Evolutionary conservation across 192 early-diverging fungal species (phyloP), one percentile per base, ranked within the genome.

Genomic region (Haplosporangium gracile): DNA sequence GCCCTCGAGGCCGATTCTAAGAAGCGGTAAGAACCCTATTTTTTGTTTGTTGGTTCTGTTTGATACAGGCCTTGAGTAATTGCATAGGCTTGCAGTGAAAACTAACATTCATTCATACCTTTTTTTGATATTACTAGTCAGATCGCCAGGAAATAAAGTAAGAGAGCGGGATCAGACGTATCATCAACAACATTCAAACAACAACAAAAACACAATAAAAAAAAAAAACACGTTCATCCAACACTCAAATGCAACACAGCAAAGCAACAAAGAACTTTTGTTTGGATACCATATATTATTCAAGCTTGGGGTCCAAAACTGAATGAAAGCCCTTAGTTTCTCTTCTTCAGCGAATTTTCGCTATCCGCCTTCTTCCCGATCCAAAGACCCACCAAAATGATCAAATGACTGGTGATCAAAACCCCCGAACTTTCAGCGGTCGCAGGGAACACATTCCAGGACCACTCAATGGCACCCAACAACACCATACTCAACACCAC

Each of bases 361-460:
- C 38, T 53, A 40, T 2, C 8, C 0, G 40, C 0, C n/a, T 26
- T 71, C 42, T 72, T 82, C 18, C 89, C 85, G 4, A 77, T 49
- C 85, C 85, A 89, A 39, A 89, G 86, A 36, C 79, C 82, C 38
- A 45, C 65, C 69, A 89, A 75, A 22, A 89, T 78, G 7, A 82
- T 42, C 26, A 81, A 24, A 75, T 89, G 89, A 20, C 79, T 75
- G 10, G 47, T 47, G 11, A 85, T 60, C 38, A 89, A 38, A 18
- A 82, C 74, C 4, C 65, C 68, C n/a, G 89, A 89, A 55, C 82
- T 88, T 72, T 84, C 39, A 11, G 43, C 68, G 15, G 96, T 96
- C 0, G 96, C 92, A n/a, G 97, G 97, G 75, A 94, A 98, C 29
- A 96, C 92, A 85, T 98, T 98, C 97, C 97, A 98, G 60, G 91